Evolutionary conservation across 345 rosid genomes (phyloP).

Genomic region (Citrus maxima): DNA sequence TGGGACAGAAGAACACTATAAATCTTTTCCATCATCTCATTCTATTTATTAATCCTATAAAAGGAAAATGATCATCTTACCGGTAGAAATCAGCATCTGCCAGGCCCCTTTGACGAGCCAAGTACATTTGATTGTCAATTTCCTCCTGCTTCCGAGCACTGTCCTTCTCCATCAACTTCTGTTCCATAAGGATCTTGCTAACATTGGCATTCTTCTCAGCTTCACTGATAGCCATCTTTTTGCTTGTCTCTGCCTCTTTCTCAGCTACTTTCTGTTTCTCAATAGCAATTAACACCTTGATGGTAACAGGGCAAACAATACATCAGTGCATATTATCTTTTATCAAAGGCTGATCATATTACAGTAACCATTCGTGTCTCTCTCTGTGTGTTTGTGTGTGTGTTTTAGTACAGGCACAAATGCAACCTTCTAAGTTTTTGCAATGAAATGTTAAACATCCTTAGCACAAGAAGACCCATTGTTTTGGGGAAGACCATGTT

Average conservation of each 20-base stretch:
- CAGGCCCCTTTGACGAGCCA: constrained; percentile 72
- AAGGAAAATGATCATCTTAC: constrained; percentile 30
- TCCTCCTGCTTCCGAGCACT: constrained; percentile 73
- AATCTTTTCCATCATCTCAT: not conserved
- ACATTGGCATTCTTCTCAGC: constrained; percentile 86
- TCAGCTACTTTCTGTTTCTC: constrained; percentile 84
- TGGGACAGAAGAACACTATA: not conserved
- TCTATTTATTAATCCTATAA: not conserved
- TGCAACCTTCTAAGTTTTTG: not conserved
- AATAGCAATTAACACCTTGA: constrained; percentile 75
- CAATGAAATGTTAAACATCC: not conserved
- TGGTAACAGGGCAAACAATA: constrained; percentile 1
- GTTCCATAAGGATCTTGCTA: constrained; percentile 83
- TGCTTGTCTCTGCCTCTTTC: constrained; percentile 85
- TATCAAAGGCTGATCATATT: not conserved
- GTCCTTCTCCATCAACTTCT: constrained; percentile 85
- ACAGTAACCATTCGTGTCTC: not conserved
- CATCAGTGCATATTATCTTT: not conserved
- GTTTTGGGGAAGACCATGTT: not conserved
- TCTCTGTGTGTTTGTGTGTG: not conserved
- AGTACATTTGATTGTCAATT: constrained; percentile 78
- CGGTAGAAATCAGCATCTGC: constrained; percentile 87
- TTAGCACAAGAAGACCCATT: not conserved
- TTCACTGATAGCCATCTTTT: constrained; percentile 90
- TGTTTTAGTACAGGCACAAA: not conserved